These are phyloP conservation scores for Fusarium musae DNA, from an alignment of 2,329 filamentous ascomycete genomes.

Conservation along the genomic window DNA sequence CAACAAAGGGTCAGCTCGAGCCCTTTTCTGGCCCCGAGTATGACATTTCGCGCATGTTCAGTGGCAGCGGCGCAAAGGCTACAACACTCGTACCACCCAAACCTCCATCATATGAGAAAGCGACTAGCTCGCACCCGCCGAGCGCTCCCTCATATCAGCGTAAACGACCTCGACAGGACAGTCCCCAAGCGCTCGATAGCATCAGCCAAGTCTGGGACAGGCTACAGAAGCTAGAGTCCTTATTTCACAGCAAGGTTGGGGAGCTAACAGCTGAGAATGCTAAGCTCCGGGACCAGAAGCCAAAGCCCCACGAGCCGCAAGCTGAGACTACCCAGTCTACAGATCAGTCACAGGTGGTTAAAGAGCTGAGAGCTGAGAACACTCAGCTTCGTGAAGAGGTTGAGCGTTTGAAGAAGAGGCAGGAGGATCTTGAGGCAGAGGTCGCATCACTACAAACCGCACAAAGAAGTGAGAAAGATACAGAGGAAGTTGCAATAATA, in stretches of 20 bases:
- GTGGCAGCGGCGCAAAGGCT: constrained; percentile 5
- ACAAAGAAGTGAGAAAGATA: background rate
- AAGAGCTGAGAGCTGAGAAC: background rate
- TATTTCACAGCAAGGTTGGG: background rate
- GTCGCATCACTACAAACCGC: background rate
- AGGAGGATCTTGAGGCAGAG: background rate
- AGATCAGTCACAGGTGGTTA: background rate
- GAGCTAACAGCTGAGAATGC: background rate
- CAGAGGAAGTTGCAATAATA: background rate
- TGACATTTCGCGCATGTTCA: constrained; percentile 11
- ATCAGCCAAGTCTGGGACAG: constrained; percentile 1
- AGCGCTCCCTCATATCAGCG: background rate
- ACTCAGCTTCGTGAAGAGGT: background rate
- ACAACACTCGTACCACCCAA: background rate
- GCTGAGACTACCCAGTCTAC: background rate
- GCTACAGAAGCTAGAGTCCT: background rate
- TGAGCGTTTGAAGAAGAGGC: background rate
- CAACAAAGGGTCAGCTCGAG: background rate
- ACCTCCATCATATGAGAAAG: background rate
- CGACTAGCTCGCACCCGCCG: background rate
- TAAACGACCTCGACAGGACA: constrained; percentile 4
- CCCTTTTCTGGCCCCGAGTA: background rate
- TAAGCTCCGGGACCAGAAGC: background rate
- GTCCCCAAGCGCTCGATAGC: background rate
- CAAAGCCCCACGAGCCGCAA: background rate